Evolutionary conservation across 208 protist species (phyloP), one percentile per base, ranked within the genome.

Genomic region (Leishmania arabica): DNA sequence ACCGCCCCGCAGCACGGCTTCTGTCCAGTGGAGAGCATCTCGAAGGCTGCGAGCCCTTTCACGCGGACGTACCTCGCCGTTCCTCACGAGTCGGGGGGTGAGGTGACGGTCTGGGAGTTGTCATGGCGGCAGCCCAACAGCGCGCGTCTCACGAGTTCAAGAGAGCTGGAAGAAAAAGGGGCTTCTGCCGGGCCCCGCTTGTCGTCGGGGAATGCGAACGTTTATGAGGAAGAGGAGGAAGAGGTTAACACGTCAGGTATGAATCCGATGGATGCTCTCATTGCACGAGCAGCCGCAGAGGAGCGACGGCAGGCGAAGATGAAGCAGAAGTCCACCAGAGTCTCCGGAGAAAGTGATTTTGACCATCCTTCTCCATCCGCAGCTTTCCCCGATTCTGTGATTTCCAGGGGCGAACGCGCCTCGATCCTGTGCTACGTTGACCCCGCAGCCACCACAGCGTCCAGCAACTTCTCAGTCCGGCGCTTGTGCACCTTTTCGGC

Each of bases 1-100:
- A 79, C 83, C 45, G 89, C 92, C n/a, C 91, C 90, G 27, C 93
- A 95, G 65, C 85, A 95, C 78, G 91, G 89, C 21, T 97, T 95
- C 77, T 95, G 93, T 65, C 73, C 89, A 3, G 91, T 89, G 7
- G 86, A 83, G 62, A 84, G 77, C n/a, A 54, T 78, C 45, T 58
- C 80, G 21, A 76, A 37, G 17, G 11, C 56, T 8, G 42, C 27
- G 27, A 37, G 19, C 0, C 72, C 77, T n/a, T 76, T 64, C 47
- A 34, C 85, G 69, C 51, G 34, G 31, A 78, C 79, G 3, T 83
- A 51, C 54, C 56, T 93, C 24, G 90, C 89, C 5, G 76, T 95
- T 68, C 90, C 92, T 27, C 89, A 93, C 69, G 92, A 93, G 42
- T 78, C 77, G 37, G 79, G 88, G 68, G 90, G 90, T 17, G 69